Evolutionary conservation across 805 yeast genomes (phyloP).

Genomic region (Maudiozyma barnettii): DNA sequence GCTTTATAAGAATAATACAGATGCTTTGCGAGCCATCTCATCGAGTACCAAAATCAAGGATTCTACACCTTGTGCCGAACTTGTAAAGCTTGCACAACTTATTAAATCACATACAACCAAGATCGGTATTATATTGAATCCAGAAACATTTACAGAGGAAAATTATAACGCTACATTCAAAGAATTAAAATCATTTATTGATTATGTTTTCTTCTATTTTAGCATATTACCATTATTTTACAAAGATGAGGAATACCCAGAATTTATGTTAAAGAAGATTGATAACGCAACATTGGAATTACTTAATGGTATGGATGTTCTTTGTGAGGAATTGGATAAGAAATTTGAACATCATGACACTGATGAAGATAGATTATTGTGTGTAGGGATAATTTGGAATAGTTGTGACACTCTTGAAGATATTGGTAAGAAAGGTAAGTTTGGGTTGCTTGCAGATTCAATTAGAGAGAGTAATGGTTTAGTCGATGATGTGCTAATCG

Average conservation of each 20-base stretch:
- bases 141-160: slow-evolving; percentile 15
- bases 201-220: slow-evolving; percentile 18
- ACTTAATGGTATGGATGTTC: slow-evolving; percentile 15
- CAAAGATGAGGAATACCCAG: slow-evolving; percentile 14
- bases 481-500: slow-evolving; percentile 55
- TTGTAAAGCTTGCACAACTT: slow-evolving; percentile 48
- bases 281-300: slow-evolving; percentile 16
- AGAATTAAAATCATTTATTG: slow-evolving; percentile 23
- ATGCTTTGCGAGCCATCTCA: slow-evolving; percentile 13
- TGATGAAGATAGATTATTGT: slow-evolving; percentile 38
- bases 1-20: slow-evolving; percentile 12
- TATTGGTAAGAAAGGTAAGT: slow-evolving; percentile 39
- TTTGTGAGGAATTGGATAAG: slow-evolving; percentile 15
- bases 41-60: slow-evolving; percentile 19
- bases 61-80: slow-evolving; percentile 34
- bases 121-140: slow-evolving; percentile 31
- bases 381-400: slow-evolving; percentile 68
- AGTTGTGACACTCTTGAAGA: slow-evolving; percentile 42
- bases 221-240: slow-evolving; percentile 25
- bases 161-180: slow-evolving; percentile 18
- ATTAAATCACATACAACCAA: slow-evolving; percentile 72
- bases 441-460: slow-evolving; percentile 42
- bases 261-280: slow-evolving; percentile 14
- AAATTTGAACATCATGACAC: slow-evolving; percentile 18
- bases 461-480: slow-evolving; percentile 31